Evolutionary conservation across 1,284 basidiomycete species (phyloP).

Genomic region (Pseudozyma flocculosa): DNA sequence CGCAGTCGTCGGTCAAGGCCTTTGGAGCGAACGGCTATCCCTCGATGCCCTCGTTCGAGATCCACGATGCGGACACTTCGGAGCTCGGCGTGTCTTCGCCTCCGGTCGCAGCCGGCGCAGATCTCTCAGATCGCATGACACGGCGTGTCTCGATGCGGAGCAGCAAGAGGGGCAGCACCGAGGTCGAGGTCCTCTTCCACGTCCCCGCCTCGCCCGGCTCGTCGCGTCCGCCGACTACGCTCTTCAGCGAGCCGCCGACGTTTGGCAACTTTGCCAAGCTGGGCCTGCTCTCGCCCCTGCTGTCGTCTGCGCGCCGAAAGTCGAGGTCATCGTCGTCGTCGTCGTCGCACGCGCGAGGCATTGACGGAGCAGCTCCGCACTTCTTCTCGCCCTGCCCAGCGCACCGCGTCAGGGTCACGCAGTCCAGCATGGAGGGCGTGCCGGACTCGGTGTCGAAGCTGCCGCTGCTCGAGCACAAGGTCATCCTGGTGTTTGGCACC

Average conservation of each 20-base stretch:
- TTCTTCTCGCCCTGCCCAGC: neutral
- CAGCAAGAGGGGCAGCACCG: neutral
- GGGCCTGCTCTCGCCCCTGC: neutral
- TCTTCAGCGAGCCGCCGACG: neutral
- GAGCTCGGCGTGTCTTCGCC: too few relatives aligned
- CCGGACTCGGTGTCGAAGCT: neutral
- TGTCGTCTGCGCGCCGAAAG: neutral
- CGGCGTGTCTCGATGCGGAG: neutral
- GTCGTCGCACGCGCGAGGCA: neutral
- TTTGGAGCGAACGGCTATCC: neutral
- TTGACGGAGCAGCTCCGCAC: neutral
- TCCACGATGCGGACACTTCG: neutral
- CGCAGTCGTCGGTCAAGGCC: neutral
- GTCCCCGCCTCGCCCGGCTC: neutral
- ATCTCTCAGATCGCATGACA: neutral
- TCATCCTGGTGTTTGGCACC: neutral
- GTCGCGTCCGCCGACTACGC: neutral
- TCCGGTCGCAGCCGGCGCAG: neutral
- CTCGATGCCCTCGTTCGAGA: neutral
- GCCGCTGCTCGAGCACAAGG: neutral
- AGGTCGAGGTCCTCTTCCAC: neutral
- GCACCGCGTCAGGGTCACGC: neutral
- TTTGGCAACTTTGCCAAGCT: neutral
- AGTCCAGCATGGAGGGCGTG: neutral
- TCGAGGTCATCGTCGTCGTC: too few relatives aligned